Evolutionary conservation across 176 grass and related monocot genomes (phyloP).

Genomic region (Rhipidocladum racemiflorum): DNA sequence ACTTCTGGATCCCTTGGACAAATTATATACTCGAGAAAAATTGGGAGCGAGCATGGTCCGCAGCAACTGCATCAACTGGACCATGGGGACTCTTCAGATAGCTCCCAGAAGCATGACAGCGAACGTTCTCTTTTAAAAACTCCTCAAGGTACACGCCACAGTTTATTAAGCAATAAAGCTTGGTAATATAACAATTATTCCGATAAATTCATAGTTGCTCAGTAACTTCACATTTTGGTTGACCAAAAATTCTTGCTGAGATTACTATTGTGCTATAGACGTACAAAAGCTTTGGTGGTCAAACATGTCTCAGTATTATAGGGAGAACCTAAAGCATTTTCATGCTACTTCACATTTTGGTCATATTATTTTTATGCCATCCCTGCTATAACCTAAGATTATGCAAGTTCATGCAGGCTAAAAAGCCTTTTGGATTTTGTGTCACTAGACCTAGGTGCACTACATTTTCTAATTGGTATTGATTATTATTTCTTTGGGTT

Average conservation of each 20-base stretch:
- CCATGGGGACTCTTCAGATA: conserved; percentile 42
- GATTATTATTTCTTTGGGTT: conserved; percentile 14
- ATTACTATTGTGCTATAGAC: conserved; percentile 1
- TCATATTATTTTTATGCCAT: not conserved
- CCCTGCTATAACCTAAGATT: conserved; percentile 6
- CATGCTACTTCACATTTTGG: not conserved
- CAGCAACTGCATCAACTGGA: conserved; percentile 30
- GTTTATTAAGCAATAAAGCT: conserved; percentile 10
- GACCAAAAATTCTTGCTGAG: conserved; percentile 15
- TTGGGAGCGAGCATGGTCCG: conserved; percentile 28
- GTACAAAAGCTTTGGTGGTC: conserved; percentile 18
- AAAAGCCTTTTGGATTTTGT: not conserved
- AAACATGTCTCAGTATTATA: conserved; percentile 16
- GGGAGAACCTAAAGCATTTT: not conserved
- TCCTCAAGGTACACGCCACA: conserved; percentile 43
- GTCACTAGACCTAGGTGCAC: conserved; percentile 11
- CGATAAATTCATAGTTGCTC: conserved; percentile 10
- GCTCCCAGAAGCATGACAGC: conserved; percentile 41
- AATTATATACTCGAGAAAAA: conserved; percentile 42
- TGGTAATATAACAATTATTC: not conserved
- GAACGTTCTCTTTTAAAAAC: conserved; percentile 46
- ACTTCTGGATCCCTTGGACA: conserved; percentile 47
- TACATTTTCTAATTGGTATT: conserved; percentile 1
- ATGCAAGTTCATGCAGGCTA: not conserved
- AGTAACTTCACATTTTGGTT: conserved; percentile 1